Conservation (phyloP, 768 basidiomycete species). For the Leucogyrophana mollusca region DNA sequence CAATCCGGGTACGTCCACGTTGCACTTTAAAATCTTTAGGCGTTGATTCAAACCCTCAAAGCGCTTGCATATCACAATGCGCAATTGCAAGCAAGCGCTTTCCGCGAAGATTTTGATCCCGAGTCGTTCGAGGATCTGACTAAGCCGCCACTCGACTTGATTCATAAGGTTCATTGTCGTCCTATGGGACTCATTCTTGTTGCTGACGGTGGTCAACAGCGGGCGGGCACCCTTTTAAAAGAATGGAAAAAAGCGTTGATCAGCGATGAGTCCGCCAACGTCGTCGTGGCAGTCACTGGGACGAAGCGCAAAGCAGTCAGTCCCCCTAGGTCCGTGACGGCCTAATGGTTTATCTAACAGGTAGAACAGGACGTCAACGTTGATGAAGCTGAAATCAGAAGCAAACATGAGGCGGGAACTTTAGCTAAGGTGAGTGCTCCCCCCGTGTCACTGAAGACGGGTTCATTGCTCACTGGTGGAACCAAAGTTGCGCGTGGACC, state of each 20-base stretch:
- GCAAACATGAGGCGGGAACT: constrained; percentile 55
- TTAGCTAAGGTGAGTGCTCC: constrained; percentile 59
- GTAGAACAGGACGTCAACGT: constrained; percentile 55
- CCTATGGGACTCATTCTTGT: neutral
- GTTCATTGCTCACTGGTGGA: neutral
- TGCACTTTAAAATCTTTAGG: neutral
- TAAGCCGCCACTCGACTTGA: constrained; percentile 68
- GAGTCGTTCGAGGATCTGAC: constrained; percentile 82
- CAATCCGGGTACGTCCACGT: constrained; percentile 71
- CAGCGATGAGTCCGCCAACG: constrained; percentile 62
- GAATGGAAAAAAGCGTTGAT: constrained; percentile 68
- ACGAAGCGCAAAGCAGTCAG: constrained; percentile 76
- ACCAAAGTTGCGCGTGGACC: constrained; percentile 70
- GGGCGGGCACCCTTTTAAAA: constrained; percentile 65
- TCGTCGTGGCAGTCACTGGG: constrained; percentile 45
- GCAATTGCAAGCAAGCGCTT: constrained; percentile 88
- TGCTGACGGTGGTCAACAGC: constrained; percentile 35
- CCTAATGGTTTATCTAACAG: constrained; percentile 5
- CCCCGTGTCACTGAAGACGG: too few relatives aligned
- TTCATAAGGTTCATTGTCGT: constrained; percentile 56
- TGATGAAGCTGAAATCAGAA: constrained; percentile 73
- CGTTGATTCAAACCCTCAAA: constrained; percentile 25
- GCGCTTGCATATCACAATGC: constrained; percentile 87
- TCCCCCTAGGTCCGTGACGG: constrained; percentile 11
- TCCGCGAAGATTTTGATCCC: constrained; percentile 84